phyloP scores from a whole-genome alignment of 371 early-diverging fungal species.

The Blastocladiella emersonii region DNA sequence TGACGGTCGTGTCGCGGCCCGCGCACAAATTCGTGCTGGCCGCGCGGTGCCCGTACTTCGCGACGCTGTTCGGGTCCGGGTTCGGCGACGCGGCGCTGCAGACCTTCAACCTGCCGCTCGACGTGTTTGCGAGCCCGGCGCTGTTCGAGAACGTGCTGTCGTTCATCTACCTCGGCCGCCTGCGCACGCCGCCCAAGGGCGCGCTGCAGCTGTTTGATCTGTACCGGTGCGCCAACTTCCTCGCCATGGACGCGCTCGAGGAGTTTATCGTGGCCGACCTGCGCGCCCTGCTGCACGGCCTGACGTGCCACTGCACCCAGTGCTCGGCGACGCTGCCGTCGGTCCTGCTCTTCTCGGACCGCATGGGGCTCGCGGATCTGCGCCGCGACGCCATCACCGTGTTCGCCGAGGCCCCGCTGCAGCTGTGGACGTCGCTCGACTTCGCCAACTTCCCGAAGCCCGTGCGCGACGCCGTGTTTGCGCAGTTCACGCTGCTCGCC shows the following conservation, averaged over 20 bases:
- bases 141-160: background rate
- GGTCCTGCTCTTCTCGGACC: background rate
- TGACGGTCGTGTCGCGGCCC: background rate
- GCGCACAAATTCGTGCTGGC: background rate
- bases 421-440: background rate
- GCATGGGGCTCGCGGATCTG: background rate
- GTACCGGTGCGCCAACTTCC: background rate
- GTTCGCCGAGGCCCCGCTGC: background rate
- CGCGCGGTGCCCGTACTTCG: background rate
- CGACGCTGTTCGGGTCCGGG: background rate
- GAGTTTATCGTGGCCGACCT: background rate
- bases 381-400: background rate
- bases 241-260: background rate
- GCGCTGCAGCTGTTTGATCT: background rate
- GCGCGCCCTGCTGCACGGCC: background rate
- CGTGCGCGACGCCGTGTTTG: background rate
- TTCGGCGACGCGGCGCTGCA: background rate
- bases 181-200: background rate
- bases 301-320: background rate
- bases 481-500: background rate
- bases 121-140: background rate
- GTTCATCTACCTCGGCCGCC: background rate
- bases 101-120: background rate
- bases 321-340: background rate
- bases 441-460: background rate